A percentile compares a stretch with the other conserved stretches of the same genome.
These are phyloP conservation scores for Lentinula lateritia DNA, from an alignment of 768 basidiomycete genomes.

Conservation along the genomic window DNA sequence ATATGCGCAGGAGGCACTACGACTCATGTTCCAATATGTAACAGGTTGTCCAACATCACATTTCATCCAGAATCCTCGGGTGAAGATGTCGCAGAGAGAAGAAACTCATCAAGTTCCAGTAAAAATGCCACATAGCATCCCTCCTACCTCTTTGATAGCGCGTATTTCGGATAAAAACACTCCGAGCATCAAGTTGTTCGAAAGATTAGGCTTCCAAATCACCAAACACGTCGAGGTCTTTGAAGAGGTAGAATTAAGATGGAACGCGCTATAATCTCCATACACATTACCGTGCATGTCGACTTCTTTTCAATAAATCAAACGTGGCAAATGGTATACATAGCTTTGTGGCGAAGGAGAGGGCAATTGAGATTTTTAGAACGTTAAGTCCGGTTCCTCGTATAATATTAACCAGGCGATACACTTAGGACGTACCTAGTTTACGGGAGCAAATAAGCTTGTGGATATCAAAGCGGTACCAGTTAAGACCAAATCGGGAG, in stretches of 20 bases:
- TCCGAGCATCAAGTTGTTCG: conserved; percentile 68
- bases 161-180: conserved; percentile 67
- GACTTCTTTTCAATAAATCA: neutral
- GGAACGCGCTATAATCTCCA: conserved; percentile 6
- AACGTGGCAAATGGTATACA: neutral
- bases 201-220: conserved; percentile 68
- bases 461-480: neutral
- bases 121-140: conserved; percentile 35
- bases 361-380: neutral
- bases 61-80: conserved; percentile 13
- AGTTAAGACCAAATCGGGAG: neutral
- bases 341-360: neutral
- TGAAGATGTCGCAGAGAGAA: conserved; percentile 1
- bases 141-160: conserved; percentile 48
- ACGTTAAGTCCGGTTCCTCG: conserved; percentile 4
- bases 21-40: conserved; percentile 64
- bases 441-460: neutral
- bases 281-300: neutral
- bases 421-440: neutral
- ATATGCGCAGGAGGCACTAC: conserved; percentile 55
- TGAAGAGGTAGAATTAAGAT: conserved; percentile 79
- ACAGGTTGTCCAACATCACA: conserved; percentile 35
- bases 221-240: conserved; percentile 71
- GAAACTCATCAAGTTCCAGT: conserved; percentile 19
- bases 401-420: neutral